Base-by-base conservation (phyloP, 495 filamentous ascomycete genomes). In the Penicillium lividum region DNA sequence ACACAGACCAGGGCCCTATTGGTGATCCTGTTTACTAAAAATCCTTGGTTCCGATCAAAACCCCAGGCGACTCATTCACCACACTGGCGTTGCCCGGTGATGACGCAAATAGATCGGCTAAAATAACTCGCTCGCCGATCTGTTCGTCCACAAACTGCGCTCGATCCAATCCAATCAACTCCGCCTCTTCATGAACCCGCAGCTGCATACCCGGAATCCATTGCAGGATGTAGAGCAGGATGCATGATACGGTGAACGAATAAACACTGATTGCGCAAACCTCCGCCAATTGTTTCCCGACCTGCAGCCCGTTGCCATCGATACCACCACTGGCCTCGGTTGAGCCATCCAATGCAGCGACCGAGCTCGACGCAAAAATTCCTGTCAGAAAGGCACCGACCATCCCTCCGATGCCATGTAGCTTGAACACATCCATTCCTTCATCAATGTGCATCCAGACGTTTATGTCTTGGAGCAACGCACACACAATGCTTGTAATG, bases 351-450 rank as follows among this genome's bases (percentile, higher is more conserved):
- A 84, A 70, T 7, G 68, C 64, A 3, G 73, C 74, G 36, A 77
- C 66, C n/a, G 69, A 74, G 18, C 67, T 52, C 28, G 67, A 71
- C n/a, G 85, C 84, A 57, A 87, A 87, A 50, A 86, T 79, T 0
- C 84, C 84, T 0, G 84, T 87, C 48, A 87, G 63, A 65, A 87
- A 83, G n/a, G 77, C 74, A 4, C 85, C 85, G 27, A 82, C 70
- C 71, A 85, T 83, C 1, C 85, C 85, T 28, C 84, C 85, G 34
- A 85, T 68, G 11, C 82, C 84, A 64, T 87, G 84, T 27, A 86
- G 77, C 57, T 84, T 84, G 71, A 86, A 86, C 18, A 87, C 83
- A 56, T 86, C 82, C 71, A 87, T 75, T 3, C 82, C 80, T 54
- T 86, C 84, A 61, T 88, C 85, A 51, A 86, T 83, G 53, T 69